Conservation (phyloP, 2,329 filamentous ascomycete genomes). For the Penicillium vulpinum region DNA sequence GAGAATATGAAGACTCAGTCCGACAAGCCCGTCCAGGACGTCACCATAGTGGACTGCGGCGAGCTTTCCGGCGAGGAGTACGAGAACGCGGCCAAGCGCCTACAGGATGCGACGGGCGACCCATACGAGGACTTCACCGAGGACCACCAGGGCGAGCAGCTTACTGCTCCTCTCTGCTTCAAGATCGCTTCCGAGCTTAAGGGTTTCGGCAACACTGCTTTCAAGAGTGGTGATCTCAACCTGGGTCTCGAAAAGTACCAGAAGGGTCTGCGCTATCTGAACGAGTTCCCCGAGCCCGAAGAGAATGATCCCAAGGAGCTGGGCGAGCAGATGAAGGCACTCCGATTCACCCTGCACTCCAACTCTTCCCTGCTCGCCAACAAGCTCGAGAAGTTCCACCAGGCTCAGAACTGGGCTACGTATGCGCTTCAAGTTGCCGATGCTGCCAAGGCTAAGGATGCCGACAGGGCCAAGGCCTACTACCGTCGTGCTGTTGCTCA, state of each 20-base stretch:
- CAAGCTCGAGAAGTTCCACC: constrained; percentile 72
- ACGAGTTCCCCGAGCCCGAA: constrained; percentile 71
- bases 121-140: constrained; percentile 95
- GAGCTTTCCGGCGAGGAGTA: constrained; percentile 74
- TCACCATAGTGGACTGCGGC: constrained; percentile 79
- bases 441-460: constrained; percentile 61
- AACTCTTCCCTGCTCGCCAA: constrained; percentile 84
- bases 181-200: constrained; percentile 84
- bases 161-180: constrained; percentile 68
- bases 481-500: constrained; percentile 80
- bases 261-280: constrained; percentile 85
- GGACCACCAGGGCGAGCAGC: constrained; percentile 65
- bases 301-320: constrained; percentile 71
- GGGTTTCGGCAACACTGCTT: constrained; percentile 86
- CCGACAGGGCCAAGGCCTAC: constrained; percentile 84
- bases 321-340: constrained; percentile 64
- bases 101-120: constrained; percentile 80
- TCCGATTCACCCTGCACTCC: constrained; percentile 83
- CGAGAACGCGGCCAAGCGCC: constrained; percentile 64
- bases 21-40: constrained; percentile 77
- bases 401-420: constrained; percentile 68
- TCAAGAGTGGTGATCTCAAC: constrained; percentile 72
- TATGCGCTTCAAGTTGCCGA: constrained; percentile 67
- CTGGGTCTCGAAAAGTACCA: constrained; percentile 87
- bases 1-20: constrained; percentile 76